Conservation (phyloP, 345 rosid species). For the Citrus maxima region DNA sequence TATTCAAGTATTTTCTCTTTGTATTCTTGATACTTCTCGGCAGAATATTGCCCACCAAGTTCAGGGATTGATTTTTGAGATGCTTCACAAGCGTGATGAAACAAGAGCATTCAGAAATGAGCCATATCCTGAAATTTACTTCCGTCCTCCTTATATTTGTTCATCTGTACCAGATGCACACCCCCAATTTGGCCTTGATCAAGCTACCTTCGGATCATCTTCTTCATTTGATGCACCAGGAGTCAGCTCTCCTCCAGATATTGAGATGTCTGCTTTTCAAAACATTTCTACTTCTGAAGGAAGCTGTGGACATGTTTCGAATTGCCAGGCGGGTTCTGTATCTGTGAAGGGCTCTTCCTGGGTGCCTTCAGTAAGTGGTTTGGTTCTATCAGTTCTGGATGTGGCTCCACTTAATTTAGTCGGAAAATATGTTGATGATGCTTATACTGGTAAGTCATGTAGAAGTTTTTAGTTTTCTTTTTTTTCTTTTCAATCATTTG, state of each 20-base stretch:
- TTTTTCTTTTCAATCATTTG: conserved; percentile 13
- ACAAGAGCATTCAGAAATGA: conserved; percentile 41
- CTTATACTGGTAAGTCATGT: conserved; percentile 51
- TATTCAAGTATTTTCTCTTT: conserved; percentile 80
- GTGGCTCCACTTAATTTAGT: conserved; percentile 61
- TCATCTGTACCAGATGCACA: conserved; percentile 40
- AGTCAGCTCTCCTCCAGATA: conserved; percentile 7
- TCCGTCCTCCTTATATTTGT: conserved; percentile 36
- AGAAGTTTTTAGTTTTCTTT: not conserved
- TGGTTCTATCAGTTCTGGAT: conserved; percentile 50
- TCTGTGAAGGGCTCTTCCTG: conserved; percentile 27
- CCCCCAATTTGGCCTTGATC: conserved; percentile 17
- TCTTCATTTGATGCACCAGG: conserved; percentile 15
- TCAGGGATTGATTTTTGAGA: conserved; percentile 65
- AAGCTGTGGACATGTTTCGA: conserved; percentile 11
- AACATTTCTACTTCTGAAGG: conserved; percentile 14
- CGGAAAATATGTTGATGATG: conserved; percentile 57
- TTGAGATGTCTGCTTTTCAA: conserved; percentile 26
- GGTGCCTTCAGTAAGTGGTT: conserved; percentile 41
- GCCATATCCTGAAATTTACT: conserved; percentile 50
- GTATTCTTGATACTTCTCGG: conserved; percentile 67
- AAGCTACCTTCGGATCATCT: conserved; percentile 18
- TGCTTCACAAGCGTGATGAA: conserved; percentile 59
- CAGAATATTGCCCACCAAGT: conserved; percentile 64
- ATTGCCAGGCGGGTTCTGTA: conserved; percentile 21